Percentiles rank a stretch among this genome's conserved stretches.
Conservation (phyloP, 805 yeast species). For the Starmerella davenportii region DNA sequence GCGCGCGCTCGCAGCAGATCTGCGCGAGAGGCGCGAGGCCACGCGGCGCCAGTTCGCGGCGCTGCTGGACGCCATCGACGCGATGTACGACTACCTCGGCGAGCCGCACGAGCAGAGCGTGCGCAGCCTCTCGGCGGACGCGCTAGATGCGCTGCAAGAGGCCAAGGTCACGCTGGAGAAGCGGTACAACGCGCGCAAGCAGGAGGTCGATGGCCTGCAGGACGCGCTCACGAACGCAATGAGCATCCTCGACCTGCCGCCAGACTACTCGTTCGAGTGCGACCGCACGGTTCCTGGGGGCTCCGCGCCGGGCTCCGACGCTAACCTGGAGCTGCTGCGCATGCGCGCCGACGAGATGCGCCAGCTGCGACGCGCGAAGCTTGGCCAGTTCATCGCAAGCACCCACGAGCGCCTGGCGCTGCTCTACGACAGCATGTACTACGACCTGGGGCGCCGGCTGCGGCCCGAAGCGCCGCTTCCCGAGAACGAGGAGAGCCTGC, state of each 20-base stretch:
- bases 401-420: neutral
- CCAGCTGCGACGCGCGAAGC: slow-evolving; percentile 1
- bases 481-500: neutral
- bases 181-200: neutral
- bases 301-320: neutral
- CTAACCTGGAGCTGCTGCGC: neutral
- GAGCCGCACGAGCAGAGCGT: neutral
- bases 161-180: neutral
- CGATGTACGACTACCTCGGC: neutral
- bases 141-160: neutral
- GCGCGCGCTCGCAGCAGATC: neutral
- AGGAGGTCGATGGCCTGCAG: neutral
- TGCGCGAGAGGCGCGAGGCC: neutral
- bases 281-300: neutral
- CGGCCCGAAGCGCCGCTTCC: neutral
- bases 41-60: neutral
- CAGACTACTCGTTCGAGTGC: neutral
- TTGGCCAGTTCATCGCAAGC: neutral
- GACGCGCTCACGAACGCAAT: neutral
- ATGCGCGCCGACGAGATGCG: slow-evolving; percentile 1
- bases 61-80: neutral
- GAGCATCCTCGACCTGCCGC: neutral
- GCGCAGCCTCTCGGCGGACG: neutral
- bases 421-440: slow-evolving; percentile 5
- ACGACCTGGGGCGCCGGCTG: slow-evolving; percentile 1